A percentile compares a stretch with the other conserved stretches of the same genome.
phyloP scores from a whole-genome alignment of 441 rosid species.

The Aleurites moluccanus region DNA sequence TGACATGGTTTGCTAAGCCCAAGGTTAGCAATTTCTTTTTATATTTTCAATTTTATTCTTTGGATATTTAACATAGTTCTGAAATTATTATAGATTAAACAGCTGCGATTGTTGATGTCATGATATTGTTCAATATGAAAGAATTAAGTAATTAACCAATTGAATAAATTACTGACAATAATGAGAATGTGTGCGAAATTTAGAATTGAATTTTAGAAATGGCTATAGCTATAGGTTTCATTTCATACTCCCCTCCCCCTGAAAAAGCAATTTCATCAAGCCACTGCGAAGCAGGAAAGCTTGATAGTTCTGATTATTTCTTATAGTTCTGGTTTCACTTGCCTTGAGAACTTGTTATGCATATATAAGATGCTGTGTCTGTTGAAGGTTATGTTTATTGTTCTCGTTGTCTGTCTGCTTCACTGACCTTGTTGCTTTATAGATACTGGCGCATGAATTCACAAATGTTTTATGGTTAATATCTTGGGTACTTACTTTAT shows the following conservation, averaged over 20 bases:
- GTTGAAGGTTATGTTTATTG: not conserved
- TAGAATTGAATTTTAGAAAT: not conserved
- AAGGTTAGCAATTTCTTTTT: slow-evolving; percentile 43
- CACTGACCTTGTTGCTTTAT: not conserved
- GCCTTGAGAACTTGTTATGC: not conserved
- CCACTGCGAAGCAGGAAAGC: not conserved
- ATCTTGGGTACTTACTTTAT: not conserved
- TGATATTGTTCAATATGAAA: not conserved
- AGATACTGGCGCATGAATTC: not conserved
- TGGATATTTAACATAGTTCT: not conserved
- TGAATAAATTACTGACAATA: not conserved
- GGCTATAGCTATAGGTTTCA: too few species aligned
- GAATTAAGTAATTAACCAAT: not conserved
- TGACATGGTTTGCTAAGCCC: slow-evolving; percentile 97
- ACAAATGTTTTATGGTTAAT: not conserved
- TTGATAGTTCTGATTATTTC: not conserved
- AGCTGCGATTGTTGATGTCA: not conserved
- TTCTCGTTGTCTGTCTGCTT: not conserved
- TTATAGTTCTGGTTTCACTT: not conserved
- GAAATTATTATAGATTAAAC: not conserved
- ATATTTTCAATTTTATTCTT: not conserved
- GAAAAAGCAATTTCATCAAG: too few species aligned
- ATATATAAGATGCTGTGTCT: not conserved
- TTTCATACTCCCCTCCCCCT: too few species aligned
- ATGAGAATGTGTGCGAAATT: not conserved